These are phyloP conservation scores for Pluteus cervinus DNA, from an alignment of 768 basidiomycete species.

Conservation along the genomic window DNA sequence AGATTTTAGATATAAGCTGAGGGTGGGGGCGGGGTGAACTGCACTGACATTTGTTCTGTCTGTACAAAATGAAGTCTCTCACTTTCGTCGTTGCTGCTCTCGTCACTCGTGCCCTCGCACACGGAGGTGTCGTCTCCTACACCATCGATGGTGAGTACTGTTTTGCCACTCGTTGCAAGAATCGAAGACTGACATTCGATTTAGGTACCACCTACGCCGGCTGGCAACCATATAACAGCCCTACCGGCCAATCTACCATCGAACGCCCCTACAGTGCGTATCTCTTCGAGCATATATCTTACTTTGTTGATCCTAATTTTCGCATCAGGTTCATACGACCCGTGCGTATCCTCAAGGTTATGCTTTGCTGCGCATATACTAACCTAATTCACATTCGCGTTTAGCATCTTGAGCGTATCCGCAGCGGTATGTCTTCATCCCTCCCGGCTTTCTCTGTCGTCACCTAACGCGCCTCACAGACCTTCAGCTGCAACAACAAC, in stretches of 20 bases:
- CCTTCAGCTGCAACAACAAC: slow-evolving; percentile 30
- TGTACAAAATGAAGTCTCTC: no score
- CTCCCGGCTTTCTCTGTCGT: neutral
- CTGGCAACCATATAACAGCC: slow-evolving; percentile 30
- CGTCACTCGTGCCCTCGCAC: slow-evolving; percentile 24
- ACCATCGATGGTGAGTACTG: slow-evolving; percentile 21
- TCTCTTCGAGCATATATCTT: neutral
- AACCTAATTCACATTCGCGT: neutral
- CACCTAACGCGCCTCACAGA: slow-evolving; percentile 8
- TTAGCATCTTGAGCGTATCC: slow-evolving; percentile 20
- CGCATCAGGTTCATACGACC: slow-evolving; percentile 28
- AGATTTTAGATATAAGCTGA: no score
- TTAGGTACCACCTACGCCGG: slow-evolving; percentile 24
- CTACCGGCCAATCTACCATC: slow-evolving; percentile 26
- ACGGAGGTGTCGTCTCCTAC: slow-evolving; percentile 32
- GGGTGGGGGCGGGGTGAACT: no score
- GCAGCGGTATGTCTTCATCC: slow-evolving; percentile 13
- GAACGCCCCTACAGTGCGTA: slow-evolving; percentile 26
- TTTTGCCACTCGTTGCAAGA: neutral
- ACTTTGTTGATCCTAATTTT: neutral
- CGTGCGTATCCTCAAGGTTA: slow-evolving; percentile 19
- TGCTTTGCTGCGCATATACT: neutral
- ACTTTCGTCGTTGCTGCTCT: slow-evolving; percentile 21
- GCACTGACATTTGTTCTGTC: no score
- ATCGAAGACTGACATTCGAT: neutral